A percentile compares a stretch with the other conserved stretches of the same genome.
Evolutionary conservation across 2,329 filamentous ascomycete species (phyloP).

Genomic region (Trichoderma koningii): DNA sequence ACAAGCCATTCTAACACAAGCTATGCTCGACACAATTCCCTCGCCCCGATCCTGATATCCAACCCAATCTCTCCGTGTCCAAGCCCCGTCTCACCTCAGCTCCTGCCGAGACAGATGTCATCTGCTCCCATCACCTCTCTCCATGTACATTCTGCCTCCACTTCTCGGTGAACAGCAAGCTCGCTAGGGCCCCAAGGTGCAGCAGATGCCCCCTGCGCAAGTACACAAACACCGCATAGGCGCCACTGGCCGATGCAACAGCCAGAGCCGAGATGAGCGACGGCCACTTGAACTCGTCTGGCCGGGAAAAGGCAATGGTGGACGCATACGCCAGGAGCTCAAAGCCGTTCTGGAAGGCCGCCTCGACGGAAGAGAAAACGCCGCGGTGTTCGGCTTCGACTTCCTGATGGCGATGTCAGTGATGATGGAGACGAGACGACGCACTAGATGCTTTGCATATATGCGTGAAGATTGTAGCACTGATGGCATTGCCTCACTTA

Average conservation of each 20-base stretch:
- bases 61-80: too few species aligned
- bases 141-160: background rate
- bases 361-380: conserved; percentile 68
- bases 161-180: conserved; percentile 4
- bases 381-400: conserved; percentile 61
- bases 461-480: too few species aligned
- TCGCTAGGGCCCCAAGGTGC: conserved; percentile 12
- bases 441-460: background rate
- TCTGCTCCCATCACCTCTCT: background rate
- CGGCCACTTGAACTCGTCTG: conserved; percentile 66
- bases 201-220: conserved; percentile 21
- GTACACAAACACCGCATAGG: conserved; percentile 23
- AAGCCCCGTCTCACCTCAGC: background rate
- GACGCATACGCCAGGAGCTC: conserved; percentile 67
- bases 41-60: background rate
- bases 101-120: background rate
- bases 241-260: conserved; percentile 11
- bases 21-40: background rate
- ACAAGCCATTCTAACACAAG: too few species aligned
- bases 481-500: conserved; percentile 37
- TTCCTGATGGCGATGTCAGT: conserved; percentile 44
- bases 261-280: conserved; percentile 47
- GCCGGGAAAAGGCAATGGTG: conserved; percentile 65
- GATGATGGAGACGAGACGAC: background rate
- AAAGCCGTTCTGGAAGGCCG: conserved; percentile 68